Conservation (phyloP, 768 basidiomycete genomes). For the Mycena floridula region DNA sequence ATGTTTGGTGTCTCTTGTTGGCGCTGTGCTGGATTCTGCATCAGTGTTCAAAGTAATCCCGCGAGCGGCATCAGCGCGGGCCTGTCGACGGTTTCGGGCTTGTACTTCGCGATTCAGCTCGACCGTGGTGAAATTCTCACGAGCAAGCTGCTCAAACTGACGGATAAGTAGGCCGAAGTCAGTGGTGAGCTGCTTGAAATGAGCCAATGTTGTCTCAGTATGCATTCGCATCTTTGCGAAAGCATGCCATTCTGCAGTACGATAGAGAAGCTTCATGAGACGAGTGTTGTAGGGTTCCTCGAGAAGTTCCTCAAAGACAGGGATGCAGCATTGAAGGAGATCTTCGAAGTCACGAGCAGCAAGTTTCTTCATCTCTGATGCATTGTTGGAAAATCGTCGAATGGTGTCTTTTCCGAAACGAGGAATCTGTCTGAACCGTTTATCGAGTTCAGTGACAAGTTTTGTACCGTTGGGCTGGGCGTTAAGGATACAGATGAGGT, state of each 20-base stretch:
- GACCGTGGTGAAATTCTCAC: neutral
- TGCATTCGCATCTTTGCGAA: constrained; percentile 15
- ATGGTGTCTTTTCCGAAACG: constrained; percentile 20
- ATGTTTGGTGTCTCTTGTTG: neutral
- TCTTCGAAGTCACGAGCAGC: constrained; percentile 30
- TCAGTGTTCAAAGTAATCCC: too few relatives aligned
- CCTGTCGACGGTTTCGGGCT: constrained; percentile 2
- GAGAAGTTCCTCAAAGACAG: constrained; percentile 28
- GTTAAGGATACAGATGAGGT: constrained; percentile 24
- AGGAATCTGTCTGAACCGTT: constrained; percentile 7
- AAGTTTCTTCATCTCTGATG: constrained; percentile 21
- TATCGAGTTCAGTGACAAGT: constrained; percentile 9
- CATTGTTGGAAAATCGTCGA: constrained; percentile 19
- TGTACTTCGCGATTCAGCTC: constrained; percentile 4
- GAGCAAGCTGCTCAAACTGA: constrained; percentile 1
- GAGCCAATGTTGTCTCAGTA: constrained; percentile 6
- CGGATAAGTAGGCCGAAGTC: constrained; percentile 1
- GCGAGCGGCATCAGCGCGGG: too few relatives aligned
- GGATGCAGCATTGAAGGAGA: constrained; percentile 22
- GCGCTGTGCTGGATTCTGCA: too few relatives aligned
- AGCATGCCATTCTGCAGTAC: constrained; percentile 14
- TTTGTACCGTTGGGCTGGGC: constrained; percentile 6
- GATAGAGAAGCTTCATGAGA: constrained; percentile 7
- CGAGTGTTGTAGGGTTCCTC: neutral
- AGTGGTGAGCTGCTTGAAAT: constrained; percentile 4